phyloP scores from a whole-genome alignment of 148 eudicot species.

The Pouteria glomerata region DNA sequence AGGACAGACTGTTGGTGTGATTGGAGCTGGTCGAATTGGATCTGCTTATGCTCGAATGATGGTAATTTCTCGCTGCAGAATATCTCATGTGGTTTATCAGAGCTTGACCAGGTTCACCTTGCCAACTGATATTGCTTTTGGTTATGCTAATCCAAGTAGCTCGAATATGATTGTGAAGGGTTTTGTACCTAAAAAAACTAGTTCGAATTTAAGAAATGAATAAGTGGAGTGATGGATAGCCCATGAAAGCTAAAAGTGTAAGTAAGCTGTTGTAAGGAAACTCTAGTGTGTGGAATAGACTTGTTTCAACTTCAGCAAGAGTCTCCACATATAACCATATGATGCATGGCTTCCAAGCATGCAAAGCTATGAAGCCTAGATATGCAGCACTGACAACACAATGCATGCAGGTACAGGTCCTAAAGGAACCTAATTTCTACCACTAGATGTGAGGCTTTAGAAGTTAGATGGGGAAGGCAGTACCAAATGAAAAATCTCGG shows the following conservation, averaged over 20 bases:
- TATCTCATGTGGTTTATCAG: neutral
- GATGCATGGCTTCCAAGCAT: too few species aligned
- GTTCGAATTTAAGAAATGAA: neutral
- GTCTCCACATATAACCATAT: too few species aligned
- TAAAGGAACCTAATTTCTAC: neutral
- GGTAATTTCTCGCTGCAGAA: constrained; percentile 36
- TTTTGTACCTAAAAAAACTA: neutral
- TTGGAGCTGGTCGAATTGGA: constrained; percentile 98
- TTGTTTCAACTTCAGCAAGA: neutral
- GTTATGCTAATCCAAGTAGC: too few species aligned
- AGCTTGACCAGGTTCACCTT: neutral
- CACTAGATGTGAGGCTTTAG: neutral
- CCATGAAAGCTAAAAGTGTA: neutral
- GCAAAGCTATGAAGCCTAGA: too few species aligned
- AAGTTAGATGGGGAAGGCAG: neutral
- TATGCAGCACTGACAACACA: too few species aligned
- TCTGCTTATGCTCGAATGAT: constrained; percentile 99
- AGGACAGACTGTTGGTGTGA: constrained; percentile 97
- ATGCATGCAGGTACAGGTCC: too few species aligned
- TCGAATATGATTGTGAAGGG: too few species aligned
- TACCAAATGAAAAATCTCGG: neutral
- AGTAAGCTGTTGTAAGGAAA: neutral
- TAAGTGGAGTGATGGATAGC: neutral
- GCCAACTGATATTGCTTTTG: too few species aligned
- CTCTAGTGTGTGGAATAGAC: neutral